Evolutionary conservation across 179 eudicot genomes (phyloP).

Genomic region (Amaranthus tricolor): DNA sequence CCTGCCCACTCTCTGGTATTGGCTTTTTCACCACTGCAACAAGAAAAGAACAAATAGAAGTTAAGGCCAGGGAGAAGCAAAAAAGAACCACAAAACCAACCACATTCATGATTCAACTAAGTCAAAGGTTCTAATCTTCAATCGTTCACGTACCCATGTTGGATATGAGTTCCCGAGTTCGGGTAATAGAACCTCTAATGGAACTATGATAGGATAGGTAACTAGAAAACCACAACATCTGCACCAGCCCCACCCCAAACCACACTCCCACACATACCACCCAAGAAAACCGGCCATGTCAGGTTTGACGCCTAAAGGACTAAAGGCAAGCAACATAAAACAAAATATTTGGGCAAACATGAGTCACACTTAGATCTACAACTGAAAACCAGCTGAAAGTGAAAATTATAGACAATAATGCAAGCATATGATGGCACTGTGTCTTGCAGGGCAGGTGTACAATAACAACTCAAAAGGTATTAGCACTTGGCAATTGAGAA

Average conservation of each 20-base stretch:
- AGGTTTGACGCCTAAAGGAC: not conserved
- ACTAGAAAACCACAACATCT: not conserved
- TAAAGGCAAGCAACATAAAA: not conserved
- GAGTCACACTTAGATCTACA: not conserved
- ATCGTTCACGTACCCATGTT: no score
- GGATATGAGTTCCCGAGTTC: no score
- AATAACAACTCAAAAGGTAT: not conserved
- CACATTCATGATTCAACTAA: slow-evolving; percentile 1
- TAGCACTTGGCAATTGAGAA: no score
- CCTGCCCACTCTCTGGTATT: slow-evolving; percentile 72
- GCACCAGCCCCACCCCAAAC: not conserved
- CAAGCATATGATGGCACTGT: not conserved
- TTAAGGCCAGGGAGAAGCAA: slow-evolving; percentile 6
- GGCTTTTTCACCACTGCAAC: slow-evolving; percentile 81
- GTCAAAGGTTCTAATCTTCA: not conserved
- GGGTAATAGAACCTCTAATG: not conserved
- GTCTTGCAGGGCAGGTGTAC: not conserved
- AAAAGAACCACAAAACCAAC: not conserved
- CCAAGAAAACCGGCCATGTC: not conserved
- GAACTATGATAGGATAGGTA: not conserved
- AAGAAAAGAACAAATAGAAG: slow-evolving; percentile 1
- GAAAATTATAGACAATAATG: not conserved
- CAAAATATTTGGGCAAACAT: not conserved
- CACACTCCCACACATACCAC: not conserved
- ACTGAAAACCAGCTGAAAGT: not conserved